phyloP scores from a whole-genome alignment of 2,329 filamentous ascomycete species.

The Colletotrichum sp. region DNA sequence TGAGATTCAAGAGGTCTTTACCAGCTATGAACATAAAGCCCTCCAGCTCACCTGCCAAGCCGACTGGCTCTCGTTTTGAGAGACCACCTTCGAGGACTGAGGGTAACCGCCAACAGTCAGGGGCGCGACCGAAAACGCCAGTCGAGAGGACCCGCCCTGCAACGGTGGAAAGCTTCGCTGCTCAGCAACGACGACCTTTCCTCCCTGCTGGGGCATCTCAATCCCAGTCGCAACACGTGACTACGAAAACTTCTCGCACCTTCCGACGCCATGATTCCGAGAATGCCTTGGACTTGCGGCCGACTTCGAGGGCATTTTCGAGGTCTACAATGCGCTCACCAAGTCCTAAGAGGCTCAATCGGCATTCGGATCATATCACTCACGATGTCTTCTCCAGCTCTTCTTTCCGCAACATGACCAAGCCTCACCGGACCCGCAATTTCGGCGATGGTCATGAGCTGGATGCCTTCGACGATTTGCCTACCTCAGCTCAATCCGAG shows the following conservation, averaged over 20 bases:
- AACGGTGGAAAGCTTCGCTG: slow-evolving; percentile 54
- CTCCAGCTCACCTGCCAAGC: slow-evolving; percentile 56
- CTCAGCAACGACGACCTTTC: slow-evolving; percentile 72
- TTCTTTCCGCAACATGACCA: slow-evolving; percentile 23
- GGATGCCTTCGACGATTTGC: slow-evolving; percentile 92
- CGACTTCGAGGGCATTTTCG: slow-evolving; percentile 62
- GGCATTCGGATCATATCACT: slow-evolving; percentile 31
- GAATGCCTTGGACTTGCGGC: slow-evolving; percentile 62
- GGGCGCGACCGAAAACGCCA: slow-evolving; percentile 72
- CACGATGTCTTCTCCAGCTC: slow-evolving; percentile 15
- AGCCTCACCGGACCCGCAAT: slow-evolving; percentile 58
- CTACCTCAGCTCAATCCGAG: slow-evolving; percentile 83
- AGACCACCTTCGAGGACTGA: slow-evolving; percentile 66
- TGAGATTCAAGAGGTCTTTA: slow-evolving; percentile 70
- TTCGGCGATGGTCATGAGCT: slow-evolving; percentile 95
- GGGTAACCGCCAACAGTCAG: slow-evolving; percentile 52
- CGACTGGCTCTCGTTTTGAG: slow-evolving; percentile 52
- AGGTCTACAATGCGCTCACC: slow-evolving; percentile 65
- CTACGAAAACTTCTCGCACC: slow-evolving; percentile 71
- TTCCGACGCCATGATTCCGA: slow-evolving; percentile 87
- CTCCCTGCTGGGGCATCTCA: slow-evolving; percentile 77
- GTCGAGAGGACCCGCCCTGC: slow-evolving; percentile 62
- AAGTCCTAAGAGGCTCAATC: slow-evolving; percentile 56
- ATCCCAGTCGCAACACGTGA: slow-evolving; percentile 79
- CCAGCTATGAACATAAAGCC: slow-evolving; percentile 56